Base-by-base conservation (phyloP, 2,329 filamentous ascomycete genomes). In the Aspergillus clavatus region DNA sequence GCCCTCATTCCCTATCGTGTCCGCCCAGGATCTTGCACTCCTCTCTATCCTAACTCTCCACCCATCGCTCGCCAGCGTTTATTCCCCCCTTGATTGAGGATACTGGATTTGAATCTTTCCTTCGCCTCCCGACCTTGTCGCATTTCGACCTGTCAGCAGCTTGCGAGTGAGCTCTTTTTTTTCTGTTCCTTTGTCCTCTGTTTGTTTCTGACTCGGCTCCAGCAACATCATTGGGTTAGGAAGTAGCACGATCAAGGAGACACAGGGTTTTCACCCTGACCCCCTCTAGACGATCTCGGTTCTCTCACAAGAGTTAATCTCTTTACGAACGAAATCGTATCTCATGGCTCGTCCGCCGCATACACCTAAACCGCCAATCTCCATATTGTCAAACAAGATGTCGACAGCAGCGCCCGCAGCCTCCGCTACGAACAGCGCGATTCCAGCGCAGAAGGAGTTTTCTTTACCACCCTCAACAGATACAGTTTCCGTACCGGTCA, bases 401-500 rank as follows among this genome's bases (percentile, higher is more conserved):
- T 52, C 61, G 47, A 29, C 48, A 35, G 50, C 56, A 22, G 40
- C 48, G 45, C 53, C 58, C 48, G 55, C 56, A 46, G 54, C 50
- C 47, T 42, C 31, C 31, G 18, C 57, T 41, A 63, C 58, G 14
- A 65, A 64, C 46, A 62, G 65, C 48, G 57, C 53, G 21, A 43
- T 51, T 39, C 48, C 58, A 48, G 52, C 53, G 51, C 52, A 48
- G 48, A 52, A 41, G 29, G 49, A 48, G 22, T 35, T 37, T 40
- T 38, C 11, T 28, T 44, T 40, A 23, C 39, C 40, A 4, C 44
- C 52, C 7, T 37, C 43, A 7, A 21, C 50, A 43, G 57, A 59
- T 31, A 28, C 45, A 12, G 55, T 55, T 39, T 70, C 74, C 36
- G 74, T 73, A 36, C 62, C 75, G 7, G 84, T 90, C 41, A 96